Base-by-base conservation (phyloP, 2,329 filamentous ascomycete species). In the Blastomyces gilchristii region DNA sequence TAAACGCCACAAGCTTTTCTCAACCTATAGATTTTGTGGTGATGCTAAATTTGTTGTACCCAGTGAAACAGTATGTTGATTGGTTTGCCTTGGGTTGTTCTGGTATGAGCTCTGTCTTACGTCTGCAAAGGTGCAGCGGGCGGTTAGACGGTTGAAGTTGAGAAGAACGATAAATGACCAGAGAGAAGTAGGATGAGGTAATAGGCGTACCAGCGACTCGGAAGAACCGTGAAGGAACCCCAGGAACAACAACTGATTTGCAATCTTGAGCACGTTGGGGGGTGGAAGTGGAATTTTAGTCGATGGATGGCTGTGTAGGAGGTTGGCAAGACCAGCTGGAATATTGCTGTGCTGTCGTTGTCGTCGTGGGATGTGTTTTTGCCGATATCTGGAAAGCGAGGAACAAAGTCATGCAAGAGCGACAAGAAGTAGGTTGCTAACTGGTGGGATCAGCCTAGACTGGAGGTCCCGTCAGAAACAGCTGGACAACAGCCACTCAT, bases 141-240 rank as follows among this genome's bases (percentile, higher is more conserved):
- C 37, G 56, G 22, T 58, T 45, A 12, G 22, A n/a, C 18, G 37
- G 54, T 18, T 18, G 39, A 41, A 37, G 57, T 47, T 58, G 39
- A 41, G 39, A n/a, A 45, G 57, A 28, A 59, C 39, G 57, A 49
- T 59, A 59, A 59, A 16, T 49, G 57, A 34, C 25, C 25, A 41
- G 57, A 59, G 57, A 37, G 57, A 59, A 37, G 18, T 34, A 57
- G 53, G 57, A 59, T 47, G 57, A 59, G 57, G 57, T 47, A 58
- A 58, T 58, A 31, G 41, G 57, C 16, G 39, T 16, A 47, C 25
- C 57, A 47, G 39, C 25, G 37, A 50, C 1, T 54, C 34, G 28
- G 52, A 25, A 31, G 31, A 22, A 7, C 18, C 14, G 16, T 28
- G 5, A 22, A 41, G 31, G 14, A 22, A 14, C 31, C 31, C 31